Evolutionary conservation across 2,329 filamentous ascomycete genomes (phyloP).

Genomic region (Venturia oleaginea): DNA sequence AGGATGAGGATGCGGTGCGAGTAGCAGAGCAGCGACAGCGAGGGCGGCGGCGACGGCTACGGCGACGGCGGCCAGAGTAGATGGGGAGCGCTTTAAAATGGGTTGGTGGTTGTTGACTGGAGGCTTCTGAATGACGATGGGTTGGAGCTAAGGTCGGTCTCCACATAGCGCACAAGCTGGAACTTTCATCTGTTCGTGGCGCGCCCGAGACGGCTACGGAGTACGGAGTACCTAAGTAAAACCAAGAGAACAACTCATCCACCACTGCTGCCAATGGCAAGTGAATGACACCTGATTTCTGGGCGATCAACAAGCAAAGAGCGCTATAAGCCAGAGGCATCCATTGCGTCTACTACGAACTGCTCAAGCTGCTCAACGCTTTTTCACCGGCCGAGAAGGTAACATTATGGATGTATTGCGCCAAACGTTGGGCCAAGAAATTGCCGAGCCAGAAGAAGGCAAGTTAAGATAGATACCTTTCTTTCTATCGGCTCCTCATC

Average conservation of each 20-base stretch:
- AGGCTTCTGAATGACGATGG: background rate
- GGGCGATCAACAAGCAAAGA: background rate
- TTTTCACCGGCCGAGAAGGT: background rate
- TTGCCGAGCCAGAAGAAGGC: constrained; percentile 53
- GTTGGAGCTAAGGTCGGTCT: background rate
- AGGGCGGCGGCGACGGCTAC: too few species aligned
- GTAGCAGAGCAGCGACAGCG: background rate
- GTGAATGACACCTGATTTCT: background rate
- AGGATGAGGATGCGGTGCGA: background rate
- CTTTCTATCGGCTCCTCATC: background rate
- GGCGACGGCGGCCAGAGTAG: background rate
- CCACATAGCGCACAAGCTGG: background rate
- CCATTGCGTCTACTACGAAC: background rate
- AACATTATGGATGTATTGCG: constrained; percentile 27
- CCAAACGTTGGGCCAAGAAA: constrained; percentile 38
- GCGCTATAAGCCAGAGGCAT: background rate
- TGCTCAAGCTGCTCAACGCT: background rate
- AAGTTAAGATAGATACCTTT: constrained; percentile 25
- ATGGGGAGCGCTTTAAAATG: background rate
- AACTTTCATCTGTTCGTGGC: too few species aligned
- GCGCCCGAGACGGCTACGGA: too few species aligned
- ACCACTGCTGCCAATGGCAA: background rate
- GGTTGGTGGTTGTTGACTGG: background rate
- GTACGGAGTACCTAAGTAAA: too few species aligned
- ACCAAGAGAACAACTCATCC: background rate